Conservation (phyloP, 2,329 filamentous ascomycete species). For the Neonectria faginata region DNA sequence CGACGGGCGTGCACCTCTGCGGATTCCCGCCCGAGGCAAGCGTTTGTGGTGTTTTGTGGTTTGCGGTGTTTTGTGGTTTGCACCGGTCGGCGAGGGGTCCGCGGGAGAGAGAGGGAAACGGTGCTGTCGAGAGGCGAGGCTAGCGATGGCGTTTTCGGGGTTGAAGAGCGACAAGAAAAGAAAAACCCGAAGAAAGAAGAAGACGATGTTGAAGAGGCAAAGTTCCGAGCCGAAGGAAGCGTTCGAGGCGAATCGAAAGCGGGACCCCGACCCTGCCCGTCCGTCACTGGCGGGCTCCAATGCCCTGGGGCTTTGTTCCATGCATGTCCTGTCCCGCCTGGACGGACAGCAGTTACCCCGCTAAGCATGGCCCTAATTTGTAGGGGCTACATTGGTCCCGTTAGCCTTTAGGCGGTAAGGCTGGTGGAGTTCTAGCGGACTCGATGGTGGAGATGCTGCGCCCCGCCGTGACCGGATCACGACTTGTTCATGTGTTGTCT, state of each 20-base stretch:
- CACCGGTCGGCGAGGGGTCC: too few species aligned
- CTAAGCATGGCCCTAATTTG: slow-evolving; percentile 18
- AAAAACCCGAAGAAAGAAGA: too few species aligned
- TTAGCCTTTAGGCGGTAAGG: slow-evolving; percentile 17
- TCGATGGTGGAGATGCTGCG: neutral
- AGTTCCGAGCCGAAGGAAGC: neutral
- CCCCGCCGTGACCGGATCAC: neutral
- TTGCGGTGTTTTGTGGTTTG: too few species aligned
- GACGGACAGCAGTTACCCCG: slow-evolving; percentile 31
- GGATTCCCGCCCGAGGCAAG: slow-evolving; percentile 29
- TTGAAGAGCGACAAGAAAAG: too few species aligned
- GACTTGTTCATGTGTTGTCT: neutral
- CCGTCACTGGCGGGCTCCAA: neutral
- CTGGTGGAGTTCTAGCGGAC: slow-evolving; percentile 15
- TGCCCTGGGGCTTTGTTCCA: neutral
- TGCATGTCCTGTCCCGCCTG: neutral
- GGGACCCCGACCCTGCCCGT: neutral
- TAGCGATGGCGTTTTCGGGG: too few species aligned
- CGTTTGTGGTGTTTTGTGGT: neutral
- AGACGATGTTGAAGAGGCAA: neutral
- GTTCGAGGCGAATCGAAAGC: slow-evolving; percentile 2
- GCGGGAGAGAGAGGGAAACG: neutral
- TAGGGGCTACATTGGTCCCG: slow-evolving; percentile 11
- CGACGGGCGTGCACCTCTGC: slow-evolving; percentile 15
- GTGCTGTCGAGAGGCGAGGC: too few species aligned